Base-by-base conservation (phyloP, 75 land plant species). In the Isoetes taiwanensis region DNA sequence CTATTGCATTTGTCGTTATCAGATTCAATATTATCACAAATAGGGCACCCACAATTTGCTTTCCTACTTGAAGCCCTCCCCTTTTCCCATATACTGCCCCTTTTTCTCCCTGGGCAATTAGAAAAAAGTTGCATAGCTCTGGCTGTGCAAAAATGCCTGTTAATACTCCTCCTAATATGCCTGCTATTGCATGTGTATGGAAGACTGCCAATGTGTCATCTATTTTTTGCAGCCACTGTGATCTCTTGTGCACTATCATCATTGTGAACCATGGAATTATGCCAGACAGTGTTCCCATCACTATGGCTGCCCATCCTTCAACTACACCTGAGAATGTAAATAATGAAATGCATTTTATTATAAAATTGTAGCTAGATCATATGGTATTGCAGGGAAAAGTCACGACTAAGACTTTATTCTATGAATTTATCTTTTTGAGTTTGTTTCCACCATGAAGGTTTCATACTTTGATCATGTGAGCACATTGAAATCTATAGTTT, bases 141-240 rank as follows among this genome's bases (percentile, higher is more conserved):
- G 85, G 85, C 34, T 72, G 56, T 0, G 81, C 85, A 10, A 82
- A 72, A 27, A 78, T 30, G 5, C 78, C 85, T 3, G 71, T 60
- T 11, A 72, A 63, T 9, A 69, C 16, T 10, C 85, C 81, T 12
- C 85, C 85, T 0, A 82, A 78, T 20, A 26, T 38, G 0, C 85
- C 85, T 5, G 85, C 81, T 0, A 82, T 62, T 0, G 85, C 78
- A 29, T 82, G 85, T 0, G 85, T 82, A 69, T 82, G 85, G 30
- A 78, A 54, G n/a, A 81, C 80, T 14, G 70, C 84, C 62, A 81
- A 41, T n/a, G 85, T 82, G 64, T 82, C 85, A 26, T 82, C 85
- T 1, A 82, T 76, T 48, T 61, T 69, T 34, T 75, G 78, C 0
- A 74, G 73, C 0, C 74, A 70, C 43, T 50, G 34, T 25, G 56